phyloP scores from a whole-genome alignment of 495 filamentous ascomycete species.

The Penicillium longicatenatum region DNA sequence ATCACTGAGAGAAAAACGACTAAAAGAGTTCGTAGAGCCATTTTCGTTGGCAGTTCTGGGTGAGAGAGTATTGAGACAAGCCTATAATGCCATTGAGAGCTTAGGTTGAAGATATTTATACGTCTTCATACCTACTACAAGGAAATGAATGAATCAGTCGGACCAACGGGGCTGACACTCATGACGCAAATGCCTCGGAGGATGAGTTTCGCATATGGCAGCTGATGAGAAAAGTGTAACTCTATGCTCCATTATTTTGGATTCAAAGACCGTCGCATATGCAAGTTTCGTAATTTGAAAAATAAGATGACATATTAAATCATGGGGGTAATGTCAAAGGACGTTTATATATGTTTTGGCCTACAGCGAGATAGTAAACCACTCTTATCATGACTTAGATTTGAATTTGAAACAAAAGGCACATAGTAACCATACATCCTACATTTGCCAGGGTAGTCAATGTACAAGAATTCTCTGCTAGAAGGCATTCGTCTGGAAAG shows the following conservation, averaged over 20 bases:
- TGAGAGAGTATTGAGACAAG: neutral
- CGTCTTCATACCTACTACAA: too few species aligned
- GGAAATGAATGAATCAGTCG: neutral
- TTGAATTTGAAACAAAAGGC: neutral
- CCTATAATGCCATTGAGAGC: neutral
- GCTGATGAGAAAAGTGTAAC: constrained; percentile 21
- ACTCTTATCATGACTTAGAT: neutral
- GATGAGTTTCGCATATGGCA: constrained; percentile 3
- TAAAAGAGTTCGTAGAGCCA: neutral
- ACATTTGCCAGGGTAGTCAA: neutral
- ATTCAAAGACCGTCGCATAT: neutral
- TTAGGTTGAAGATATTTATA: neutral
- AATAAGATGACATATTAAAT: neutral
- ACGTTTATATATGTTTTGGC: neutral
- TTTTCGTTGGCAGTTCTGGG: neutral
- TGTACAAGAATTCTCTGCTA: neutral
- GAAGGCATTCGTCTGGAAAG: too few species aligned
- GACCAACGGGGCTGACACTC: constrained; percentile 2
- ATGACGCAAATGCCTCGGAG: constrained; percentile 3
- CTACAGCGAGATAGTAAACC: too few species aligned
- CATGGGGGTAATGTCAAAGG: neutral
- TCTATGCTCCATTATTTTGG: constrained; percentile 4
- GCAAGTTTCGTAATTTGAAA: neutral
- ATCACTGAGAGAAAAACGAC: neutral
- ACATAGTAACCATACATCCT: neutral